A percentile compares a stretch with the other conserved stretches of the same genome.
phyloP scores from a whole-genome alignment of 768 basidiomycete genomes.

The Ramaria sp. region DNA sequence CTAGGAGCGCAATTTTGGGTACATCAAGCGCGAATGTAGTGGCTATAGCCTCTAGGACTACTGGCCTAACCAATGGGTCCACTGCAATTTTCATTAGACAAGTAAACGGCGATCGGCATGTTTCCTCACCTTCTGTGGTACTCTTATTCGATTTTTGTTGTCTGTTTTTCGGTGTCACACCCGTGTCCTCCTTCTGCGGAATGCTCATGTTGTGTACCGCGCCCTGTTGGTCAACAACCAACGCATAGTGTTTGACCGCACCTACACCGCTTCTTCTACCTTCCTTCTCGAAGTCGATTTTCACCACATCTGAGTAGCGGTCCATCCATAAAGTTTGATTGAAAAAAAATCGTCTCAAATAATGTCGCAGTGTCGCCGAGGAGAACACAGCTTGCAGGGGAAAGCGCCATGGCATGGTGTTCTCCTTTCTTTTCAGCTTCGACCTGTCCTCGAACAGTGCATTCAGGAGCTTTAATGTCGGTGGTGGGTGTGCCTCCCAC shows the following conservation, averaged over 20 bases:
- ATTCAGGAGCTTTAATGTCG: conserved; percentile 50
- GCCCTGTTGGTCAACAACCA: conserved; percentile 48
- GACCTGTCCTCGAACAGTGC: conserved; percentile 35
- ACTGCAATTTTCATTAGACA: background rate
- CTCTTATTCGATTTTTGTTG: background rate
- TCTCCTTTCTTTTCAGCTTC: conserved; percentile 18
- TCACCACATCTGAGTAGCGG: conserved; percentile 7
- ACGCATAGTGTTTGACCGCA: conserved; percentile 25
- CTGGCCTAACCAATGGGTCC: conserved; percentile 28
- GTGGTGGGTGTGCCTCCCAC: conserved; percentile 42
- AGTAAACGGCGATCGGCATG: too few relatives aligned
- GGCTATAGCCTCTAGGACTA: conserved; percentile 57
- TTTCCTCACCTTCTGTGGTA: too few relatives aligned
- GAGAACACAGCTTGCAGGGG: conserved; percentile 54
- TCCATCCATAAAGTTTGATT: conserved; percentile 51
- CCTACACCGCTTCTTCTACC: conserved; percentile 7
- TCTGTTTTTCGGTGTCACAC: background rate
- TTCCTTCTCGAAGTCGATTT: background rate
- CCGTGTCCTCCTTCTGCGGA: conserved; percentile 8
- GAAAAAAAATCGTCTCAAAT: conserved; percentile 42
- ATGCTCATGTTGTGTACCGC: conserved; percentile 13
- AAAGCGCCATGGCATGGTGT: conserved; percentile 8
- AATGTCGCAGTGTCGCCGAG: conserved; percentile 58
- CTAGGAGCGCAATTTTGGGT: conserved; percentile 53
- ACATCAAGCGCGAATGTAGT: conserved; percentile 66